A percentile compares a stretch with the other conserved stretches of the same genome.
These are phyloP conservation scores for Casuarina equisetifolia DNA, from an alignment of 306 rosid species.

Conservation along the genomic window DNA sequence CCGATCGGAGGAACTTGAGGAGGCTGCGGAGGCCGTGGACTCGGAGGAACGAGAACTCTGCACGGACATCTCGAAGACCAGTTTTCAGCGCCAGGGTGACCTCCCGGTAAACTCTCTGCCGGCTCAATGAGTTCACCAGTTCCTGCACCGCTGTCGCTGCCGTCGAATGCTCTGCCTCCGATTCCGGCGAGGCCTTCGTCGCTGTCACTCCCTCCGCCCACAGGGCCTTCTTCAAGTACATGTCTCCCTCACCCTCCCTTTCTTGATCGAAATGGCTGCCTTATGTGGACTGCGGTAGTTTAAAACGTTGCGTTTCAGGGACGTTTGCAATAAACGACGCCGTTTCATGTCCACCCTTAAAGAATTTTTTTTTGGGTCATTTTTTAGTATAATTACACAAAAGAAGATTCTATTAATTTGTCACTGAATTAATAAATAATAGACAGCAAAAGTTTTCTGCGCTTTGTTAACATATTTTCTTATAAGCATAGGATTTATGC, in stretches of 20 bases:
- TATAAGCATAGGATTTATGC: not conserved
- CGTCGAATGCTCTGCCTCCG: slow-evolving; percentile 29
- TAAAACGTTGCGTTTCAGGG: not conserved
- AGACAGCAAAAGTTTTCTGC: too few species aligned
- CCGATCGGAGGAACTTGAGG: slow-evolving; percentile 80
- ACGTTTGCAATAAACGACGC: not conserved
- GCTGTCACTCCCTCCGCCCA: slow-evolving; percentile 60
- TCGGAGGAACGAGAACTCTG: slow-evolving; percentile 89
- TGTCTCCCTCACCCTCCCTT: slow-evolving; percentile 15
- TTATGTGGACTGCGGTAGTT: not conserved
- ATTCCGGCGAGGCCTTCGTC: slow-evolving; percentile 32
- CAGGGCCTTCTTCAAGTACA: slow-evolving; percentile 73
- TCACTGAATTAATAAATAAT: too few species aligned
- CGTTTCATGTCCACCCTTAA: not conserved
- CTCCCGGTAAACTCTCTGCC: slow-evolving; percentile 71
- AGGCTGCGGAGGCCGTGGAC: slow-evolving; percentile 75
- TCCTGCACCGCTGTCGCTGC: slow-evolving; percentile 41
- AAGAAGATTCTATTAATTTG: too few species aligned
- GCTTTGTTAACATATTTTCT: too few species aligned
- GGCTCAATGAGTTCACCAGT: slow-evolving; percentile 59
- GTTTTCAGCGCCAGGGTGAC: slow-evolving; percentile 76
- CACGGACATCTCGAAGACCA: slow-evolving; percentile 76
- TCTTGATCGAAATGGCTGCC: not conserved
- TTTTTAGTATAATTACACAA: too few species aligned
- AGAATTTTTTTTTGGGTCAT: too few species aligned